phyloP scores from a whole-genome alignment of 164 flowering plant genomes.

The Piper longum region DNA sequence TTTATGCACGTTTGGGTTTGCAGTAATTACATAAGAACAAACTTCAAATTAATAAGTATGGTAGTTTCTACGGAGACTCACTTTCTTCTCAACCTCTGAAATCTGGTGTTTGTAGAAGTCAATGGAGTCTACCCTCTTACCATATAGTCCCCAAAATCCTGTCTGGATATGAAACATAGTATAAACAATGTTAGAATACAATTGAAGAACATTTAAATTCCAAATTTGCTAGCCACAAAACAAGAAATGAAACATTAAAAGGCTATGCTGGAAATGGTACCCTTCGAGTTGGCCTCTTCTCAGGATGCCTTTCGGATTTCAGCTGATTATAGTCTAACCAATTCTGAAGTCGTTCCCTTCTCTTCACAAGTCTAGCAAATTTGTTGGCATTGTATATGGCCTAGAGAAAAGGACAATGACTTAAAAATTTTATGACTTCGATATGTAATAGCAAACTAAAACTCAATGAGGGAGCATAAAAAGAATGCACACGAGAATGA shows the following conservation, averaged over 20 bases:
- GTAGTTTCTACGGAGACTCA: constrained; percentile 5
- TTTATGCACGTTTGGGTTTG: not conserved
- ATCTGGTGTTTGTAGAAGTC: constrained; percentile 54
- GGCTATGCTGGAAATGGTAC: constrained; percentile 16
- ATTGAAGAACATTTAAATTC: not conserved
- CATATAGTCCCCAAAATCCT: constrained; percentile 78
- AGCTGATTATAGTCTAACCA: constrained; percentile 85
- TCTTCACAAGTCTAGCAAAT: constrained; percentile 52
- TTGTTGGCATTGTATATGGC: constrained; percentile 89
- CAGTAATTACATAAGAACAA: not conserved
- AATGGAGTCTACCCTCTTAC: constrained; percentile 67
- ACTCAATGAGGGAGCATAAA: too few relatives aligned
- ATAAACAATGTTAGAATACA: not conserved
- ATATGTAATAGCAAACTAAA: too few relatives aligned
- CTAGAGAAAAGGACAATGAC: constrained; percentile 22
- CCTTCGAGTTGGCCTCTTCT: constrained; percentile 59
- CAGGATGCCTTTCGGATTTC: constrained; percentile 72
- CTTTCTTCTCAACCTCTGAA: constrained; percentile 45
- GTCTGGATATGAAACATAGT: constrained; percentile 26
- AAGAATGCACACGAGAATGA: too few relatives aligned
- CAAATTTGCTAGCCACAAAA: not conserved
- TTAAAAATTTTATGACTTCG: not conserved
- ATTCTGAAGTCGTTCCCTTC: constrained; percentile 57
- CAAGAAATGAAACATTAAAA: too few relatives aligned
- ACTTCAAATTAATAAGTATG: too few relatives aligned